Base-by-base conservation (phyloP, 2,329 filamentous ascomycete genomes). In the Phoma sp. region DNA sequence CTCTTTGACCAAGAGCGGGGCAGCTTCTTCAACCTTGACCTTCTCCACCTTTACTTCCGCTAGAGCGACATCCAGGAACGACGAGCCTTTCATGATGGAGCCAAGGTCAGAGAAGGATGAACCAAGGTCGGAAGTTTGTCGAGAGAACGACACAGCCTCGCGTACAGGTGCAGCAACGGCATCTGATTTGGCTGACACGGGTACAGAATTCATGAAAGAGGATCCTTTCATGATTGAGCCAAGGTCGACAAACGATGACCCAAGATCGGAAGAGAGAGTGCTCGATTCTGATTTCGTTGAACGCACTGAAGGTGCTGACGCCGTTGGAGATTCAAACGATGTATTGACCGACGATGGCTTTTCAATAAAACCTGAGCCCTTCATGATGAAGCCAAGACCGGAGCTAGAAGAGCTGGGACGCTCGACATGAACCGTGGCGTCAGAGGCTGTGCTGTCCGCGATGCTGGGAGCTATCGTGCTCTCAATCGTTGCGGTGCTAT, bases 161-260 rank as follows among this genome's bases (percentile, higher is more conserved):
- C 18, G 56, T 18, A 21, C 26, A 14, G 40, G 30, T 21, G 38
- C 47, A 14, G 17, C 30, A n/a, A 14, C 40, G 11, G 12, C 30
- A 21, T 28, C 28, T 12, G 45, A 39, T 34, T 49, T 42, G 4
- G 23, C 61, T 11, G 33, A 47, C 10, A 37, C 42, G 14, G 51
- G 18, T 15, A 21, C 14, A 21, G 51, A 39, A 5, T 46, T 51
- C 15, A 55, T 39, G 53, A 67, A 67, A 25, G 56, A 59, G 0
- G 65, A 67, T 14, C 65, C 65, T 32, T 67, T 67, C 63, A 67
- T 64, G 48, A 67, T 64, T 18, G 61, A 62, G 4, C 65, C 65
- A 6, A 67, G 57, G 21, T 54, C 51, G 7, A 54, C 28, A 14
- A 50, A 51, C 9, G 53, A 50, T 1, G 53, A 56, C 9, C 38